Percentiles rank a stretch among this genome's conserved stretches.
Evolutionary conservation across 176 grass and related monocot species (phyloP).

Genomic region (Oryza glaberrima): DNA sequence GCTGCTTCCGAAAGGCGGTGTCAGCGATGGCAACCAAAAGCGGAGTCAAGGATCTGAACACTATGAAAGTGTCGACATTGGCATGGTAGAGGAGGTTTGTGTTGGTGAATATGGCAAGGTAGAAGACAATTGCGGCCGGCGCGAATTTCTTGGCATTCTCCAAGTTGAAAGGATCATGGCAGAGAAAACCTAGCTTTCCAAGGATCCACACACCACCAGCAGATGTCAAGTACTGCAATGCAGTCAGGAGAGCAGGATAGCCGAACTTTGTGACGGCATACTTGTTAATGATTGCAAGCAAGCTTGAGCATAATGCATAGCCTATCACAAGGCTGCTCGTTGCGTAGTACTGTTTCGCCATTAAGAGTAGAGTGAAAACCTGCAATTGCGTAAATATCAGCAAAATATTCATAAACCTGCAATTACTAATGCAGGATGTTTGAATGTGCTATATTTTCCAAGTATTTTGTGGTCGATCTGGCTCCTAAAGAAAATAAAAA

Average conservation of each 20-base stretch:
- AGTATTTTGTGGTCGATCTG: not conserved
- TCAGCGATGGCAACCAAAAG: slow-evolving; percentile 87
- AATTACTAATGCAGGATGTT: slow-evolving; percentile 3
- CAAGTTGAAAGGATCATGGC: slow-evolving; percentile 69
- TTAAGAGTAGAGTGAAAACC: slow-evolving; percentile 46
- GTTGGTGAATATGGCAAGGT: slow-evolving; percentile 94
- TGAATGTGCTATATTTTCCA: not conserved
- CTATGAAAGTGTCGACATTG: slow-evolving; percentile 87
- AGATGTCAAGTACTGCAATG: slow-evolving; percentile 77
- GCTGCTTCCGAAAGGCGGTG: slow-evolving; percentile 77
- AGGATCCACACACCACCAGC: slow-evolving; percentile 70
- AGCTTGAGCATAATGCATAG: slow-evolving; percentile 82
- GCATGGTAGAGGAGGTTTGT: slow-evolving; percentile 83
- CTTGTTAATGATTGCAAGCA: slow-evolving; percentile 90
- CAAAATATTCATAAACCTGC: slow-evolving; percentile 35
- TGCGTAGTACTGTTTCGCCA: slow-evolving; percentile 64
- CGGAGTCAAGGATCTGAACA: slow-evolving; percentile 81
- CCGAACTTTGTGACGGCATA: slow-evolving; percentile 83
- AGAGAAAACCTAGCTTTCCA: slow-evolving; percentile 71
- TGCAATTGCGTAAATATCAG: slow-evolving; percentile 35
- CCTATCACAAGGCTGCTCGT: slow-evolving; percentile 79
- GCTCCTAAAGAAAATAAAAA: not conserved
- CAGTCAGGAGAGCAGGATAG: slow-evolving; percentile 79
- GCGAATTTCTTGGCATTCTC: slow-evolving; percentile 82
- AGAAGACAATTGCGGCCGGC: slow-evolving; percentile 76